These are phyloP conservation scores for Aurantiochytrium sp. DNA, from an alignment of 108 stramenopile species.

Conservation along the genomic window DNA sequence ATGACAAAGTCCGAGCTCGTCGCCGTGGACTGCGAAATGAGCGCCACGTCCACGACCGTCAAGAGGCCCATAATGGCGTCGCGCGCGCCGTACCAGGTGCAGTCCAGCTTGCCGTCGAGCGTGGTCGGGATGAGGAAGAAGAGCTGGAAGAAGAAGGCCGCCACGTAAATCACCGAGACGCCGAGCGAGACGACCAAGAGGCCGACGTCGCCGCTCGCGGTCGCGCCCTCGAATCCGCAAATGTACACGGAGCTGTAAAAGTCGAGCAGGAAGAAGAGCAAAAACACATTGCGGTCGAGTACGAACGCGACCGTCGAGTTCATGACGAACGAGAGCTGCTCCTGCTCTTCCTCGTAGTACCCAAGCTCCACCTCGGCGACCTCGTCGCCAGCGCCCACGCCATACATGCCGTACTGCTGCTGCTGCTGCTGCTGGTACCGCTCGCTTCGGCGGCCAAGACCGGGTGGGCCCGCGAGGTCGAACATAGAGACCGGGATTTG, in stretches of 20 bases:
- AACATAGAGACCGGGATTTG: too few species aligned
- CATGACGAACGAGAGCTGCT: background rate
- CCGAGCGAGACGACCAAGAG: background rate
- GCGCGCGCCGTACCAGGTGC: background rate
- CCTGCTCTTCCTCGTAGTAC: too few species aligned
- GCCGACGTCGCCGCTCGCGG: background rate
- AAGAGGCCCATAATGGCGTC: constrained; percentile 6
- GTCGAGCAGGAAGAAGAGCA: background rate
- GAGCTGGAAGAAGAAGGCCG: background rate
- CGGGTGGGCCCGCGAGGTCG: background rate
- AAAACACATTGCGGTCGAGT: background rate
- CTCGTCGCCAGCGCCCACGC: too few species aligned
- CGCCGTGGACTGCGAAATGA: background rate
- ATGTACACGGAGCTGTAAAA: background rate
- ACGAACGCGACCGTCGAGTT: background rate
- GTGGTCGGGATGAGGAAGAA: constrained; percentile 19
- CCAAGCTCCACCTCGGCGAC: too few species aligned
- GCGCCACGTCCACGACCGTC: background rate
- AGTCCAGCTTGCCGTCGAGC: constrained; percentile 18
- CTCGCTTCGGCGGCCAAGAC: background rate
- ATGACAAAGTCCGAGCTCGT: background rate
- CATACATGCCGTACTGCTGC: too few species aligned
- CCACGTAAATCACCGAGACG: background rate
- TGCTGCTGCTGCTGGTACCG: background rate
- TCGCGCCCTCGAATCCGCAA: background rate